Base-by-base conservation (phyloP, 768 basidiomycete genomes). In the Termitomyces sp. region DNA sequence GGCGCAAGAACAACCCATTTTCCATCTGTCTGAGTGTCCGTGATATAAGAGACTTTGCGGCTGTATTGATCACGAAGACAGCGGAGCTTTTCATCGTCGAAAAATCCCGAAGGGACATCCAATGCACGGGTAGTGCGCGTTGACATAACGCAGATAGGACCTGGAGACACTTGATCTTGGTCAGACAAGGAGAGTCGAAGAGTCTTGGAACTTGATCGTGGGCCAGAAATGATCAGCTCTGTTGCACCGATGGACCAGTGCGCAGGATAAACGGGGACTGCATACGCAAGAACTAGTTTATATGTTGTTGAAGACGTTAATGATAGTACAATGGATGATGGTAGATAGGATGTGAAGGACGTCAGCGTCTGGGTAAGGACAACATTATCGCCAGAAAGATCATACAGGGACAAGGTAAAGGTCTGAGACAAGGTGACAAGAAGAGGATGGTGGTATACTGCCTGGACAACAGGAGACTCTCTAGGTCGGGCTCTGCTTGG, bases 1-100 rank as follows among this genome's bases (percentile, higher is more conserved):
- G 88, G 83, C 14, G 86, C 89, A 48, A 91, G 76, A 12, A 92
- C 85, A 17, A 83, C 84, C 87, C 89, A 93, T 75, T 89, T 91
- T 9, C 91, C 91, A 64, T 92, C 91, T 5, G 91, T 89, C 63
- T 89, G 85, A 15, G 80, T 85, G 62, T 84, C 86, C n/a, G 85
- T 81, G 31, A 93, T 84, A 12, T 75, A 73, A 44, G 73, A 71
- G 19, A 92, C 79, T 68, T 89, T 91, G 56, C 89, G 86, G 30
- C 79, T 77, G 86, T 89, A 91, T 60, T 92, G 91, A 61, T 87
- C 85, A 37, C 82, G 82, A 75, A 90, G 82, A 23, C 68, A 60
- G 28, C 75, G 76, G 41, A 91, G 71, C 67, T 85, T 84, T 50
- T 75, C 66, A 52, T 83, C 81, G 66, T 91, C 85, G 51, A 91